Percentiles rank a stretch among this genome's conserved stretches.
These are phyloP conservation scores for Fusarium sp. DNA, from an alignment of 2,329 filamentous ascomycete species.

Conservation along the genomic window DNA sequence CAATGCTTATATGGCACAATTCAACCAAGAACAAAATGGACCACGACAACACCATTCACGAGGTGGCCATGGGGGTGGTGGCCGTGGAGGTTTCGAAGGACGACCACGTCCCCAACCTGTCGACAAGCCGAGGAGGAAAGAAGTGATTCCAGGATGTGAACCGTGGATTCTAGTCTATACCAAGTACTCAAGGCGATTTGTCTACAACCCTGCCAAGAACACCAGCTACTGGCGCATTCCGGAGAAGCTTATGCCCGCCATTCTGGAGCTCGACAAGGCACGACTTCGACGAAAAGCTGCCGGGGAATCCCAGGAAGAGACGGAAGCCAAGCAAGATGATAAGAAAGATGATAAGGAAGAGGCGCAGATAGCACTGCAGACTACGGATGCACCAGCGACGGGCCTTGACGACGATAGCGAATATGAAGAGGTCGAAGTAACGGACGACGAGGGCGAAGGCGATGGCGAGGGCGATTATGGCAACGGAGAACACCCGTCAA, in stretches of 20 bases:
- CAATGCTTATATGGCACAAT: conserved; percentile 73
- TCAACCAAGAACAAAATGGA: conserved; percentile 61
- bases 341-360: conserved; percentile 5
- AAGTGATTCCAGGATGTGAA: conserved; percentile 83
- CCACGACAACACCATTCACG: conserved; percentile 52
- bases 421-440: conserved; percentile 70
- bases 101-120: conserved; percentile 76
- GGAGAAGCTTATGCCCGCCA: conserved; percentile 84
- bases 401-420: conserved; percentile 70
- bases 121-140: conserved; percentile 86
- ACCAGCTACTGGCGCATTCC: conserved; percentile 97
- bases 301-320: conserved; percentile 50
- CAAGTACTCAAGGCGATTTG: conserved; percentile 89
- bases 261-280: conserved; percentile 80
- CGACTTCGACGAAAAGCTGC: conserved; percentile 73
- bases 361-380: not conserved
- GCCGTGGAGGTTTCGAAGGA: conserved; percentile 68
- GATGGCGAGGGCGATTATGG: conserved; percentile 58
- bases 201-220: conserved; percentile 88
- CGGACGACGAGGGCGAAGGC: conserved; percentile 75
- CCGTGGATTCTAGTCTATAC: conserved; percentile 96
- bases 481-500: conserved; percentile 66
- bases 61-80: conserved; percentile 54
- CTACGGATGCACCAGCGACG: not conserved
- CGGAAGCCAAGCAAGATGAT: conserved; percentile 21